phyloP scores from a whole-genome alignment of 2,329 filamentous ascomycete genomes.

The Exophiala oligosperma region DNA sequence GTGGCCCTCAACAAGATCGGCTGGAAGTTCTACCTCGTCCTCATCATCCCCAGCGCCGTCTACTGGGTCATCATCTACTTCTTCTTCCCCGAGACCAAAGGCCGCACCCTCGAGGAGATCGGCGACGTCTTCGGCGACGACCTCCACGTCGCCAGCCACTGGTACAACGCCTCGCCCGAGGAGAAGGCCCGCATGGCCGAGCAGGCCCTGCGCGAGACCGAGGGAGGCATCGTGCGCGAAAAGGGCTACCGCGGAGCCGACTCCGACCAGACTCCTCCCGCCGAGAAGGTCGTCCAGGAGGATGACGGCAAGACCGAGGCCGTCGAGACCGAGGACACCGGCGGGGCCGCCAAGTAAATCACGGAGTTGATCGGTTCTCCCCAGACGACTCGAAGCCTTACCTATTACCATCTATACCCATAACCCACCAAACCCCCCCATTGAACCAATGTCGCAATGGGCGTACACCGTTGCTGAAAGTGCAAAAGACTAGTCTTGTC shows the following conservation, averaged over 20 bases:
- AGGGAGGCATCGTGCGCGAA: slow-evolving; percentile 16
- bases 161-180: slow-evolving; percentile 31
- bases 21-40: slow-evolving; percentile 36
- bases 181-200: slow-evolving; percentile 27
- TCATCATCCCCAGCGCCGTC: slow-evolving; percentile 25
- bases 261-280: not conserved
- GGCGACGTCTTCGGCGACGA: slow-evolving; percentile 31
- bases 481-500: too few species aligned
- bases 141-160: slow-evolving; percentile 32
- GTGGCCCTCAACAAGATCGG: slow-evolving; percentile 37
- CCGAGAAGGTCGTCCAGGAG: not conserved
- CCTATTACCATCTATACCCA: too few species aligned
- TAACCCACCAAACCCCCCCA: too few species aligned
- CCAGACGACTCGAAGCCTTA: too few species aligned
- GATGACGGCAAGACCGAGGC: not conserved
- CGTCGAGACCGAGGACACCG: not conserved
- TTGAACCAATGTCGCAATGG: too few species aligned
- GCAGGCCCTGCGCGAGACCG: slow-evolving; percentile 17
- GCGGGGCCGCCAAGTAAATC: not conserved
- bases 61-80: slow-evolving; percentile 36
- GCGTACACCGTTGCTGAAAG: too few species aligned
- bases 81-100: slow-evolving; percentile 34
- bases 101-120: slow-evolving; percentile 36
- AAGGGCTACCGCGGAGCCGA: slow-evolving; percentile 1
- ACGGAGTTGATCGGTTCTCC: too few species aligned